Percentiles rank a stretch among this genome's conserved stretches.
Conservation (phyloP, 805 yeast species). For the Metschnikowia shivogae region DNA sequence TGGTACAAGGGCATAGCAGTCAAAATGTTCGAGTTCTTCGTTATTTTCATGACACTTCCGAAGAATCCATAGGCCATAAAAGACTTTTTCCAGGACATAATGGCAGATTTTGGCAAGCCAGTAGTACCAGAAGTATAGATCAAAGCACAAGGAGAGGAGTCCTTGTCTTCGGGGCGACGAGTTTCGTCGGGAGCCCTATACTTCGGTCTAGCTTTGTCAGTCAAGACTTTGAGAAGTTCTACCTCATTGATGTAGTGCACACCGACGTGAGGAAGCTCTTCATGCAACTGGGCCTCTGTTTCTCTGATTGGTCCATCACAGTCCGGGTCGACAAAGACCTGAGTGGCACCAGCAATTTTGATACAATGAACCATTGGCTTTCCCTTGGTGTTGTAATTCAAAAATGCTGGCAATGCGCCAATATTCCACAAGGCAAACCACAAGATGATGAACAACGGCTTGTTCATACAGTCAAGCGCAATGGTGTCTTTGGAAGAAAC, state of each 20-base stretch:
- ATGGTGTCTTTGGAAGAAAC: constrained; percentile 64
- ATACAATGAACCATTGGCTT: constrained; percentile 77
- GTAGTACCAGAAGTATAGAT: constrained; percentile 95
- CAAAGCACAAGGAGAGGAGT: constrained; percentile 61
- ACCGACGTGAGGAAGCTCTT: constrained; percentile 33
- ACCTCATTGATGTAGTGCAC: constrained; percentile 51
- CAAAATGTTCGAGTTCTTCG: constrained; percentile 55
- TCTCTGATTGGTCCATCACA: constrained; percentile 50
- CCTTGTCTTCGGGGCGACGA: constrained; percentile 56
- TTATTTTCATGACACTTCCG: constrained; percentile 62
- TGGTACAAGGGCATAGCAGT: constrained; percentile 96
- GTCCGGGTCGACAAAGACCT: constrained; percentile 72
- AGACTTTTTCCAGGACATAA: constrained; percentile 86
- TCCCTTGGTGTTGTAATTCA: constrained; percentile 75
- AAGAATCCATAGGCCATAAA: constrained; percentile 67
- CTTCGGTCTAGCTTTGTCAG: constrained; percentile 39
- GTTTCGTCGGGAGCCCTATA: constrained; percentile 53
- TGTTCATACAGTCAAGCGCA: constrained; percentile 75
- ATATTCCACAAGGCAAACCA: constrained; percentile 90
- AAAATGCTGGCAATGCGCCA: constrained; percentile 84
- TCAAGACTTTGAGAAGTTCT: constrained; percentile 40
- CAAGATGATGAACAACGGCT: constrained; percentile 71
- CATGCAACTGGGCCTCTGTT: constrained; percentile 40
- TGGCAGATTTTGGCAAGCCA: constrained; percentile 91
- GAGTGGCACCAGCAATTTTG: constrained; percentile 56